Evolutionary conservation across 2,329 filamentous ascomycete species (phyloP).

Genomic region (Claviceps capensis): DNA sequence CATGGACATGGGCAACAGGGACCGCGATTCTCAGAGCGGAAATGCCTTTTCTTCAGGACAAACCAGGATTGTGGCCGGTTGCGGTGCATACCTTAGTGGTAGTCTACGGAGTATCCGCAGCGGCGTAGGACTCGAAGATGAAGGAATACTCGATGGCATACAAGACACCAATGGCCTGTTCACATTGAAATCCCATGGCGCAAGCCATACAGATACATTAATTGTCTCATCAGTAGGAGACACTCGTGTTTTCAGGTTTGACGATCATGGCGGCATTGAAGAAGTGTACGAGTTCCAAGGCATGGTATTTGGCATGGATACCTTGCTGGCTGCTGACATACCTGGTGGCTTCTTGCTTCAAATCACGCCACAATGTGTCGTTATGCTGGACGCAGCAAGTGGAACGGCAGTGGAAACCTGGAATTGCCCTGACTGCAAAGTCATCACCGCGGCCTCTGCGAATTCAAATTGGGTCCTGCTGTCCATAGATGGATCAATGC

Average conservation of each 20-base stretch:
- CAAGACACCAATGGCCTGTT: conserved; percentile 61
- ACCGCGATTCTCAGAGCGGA: conserved; percentile 57
- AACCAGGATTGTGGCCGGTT: conserved; percentile 83
- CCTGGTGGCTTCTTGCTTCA: conserved; percentile 55
- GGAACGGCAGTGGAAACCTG: conserved; percentile 44
- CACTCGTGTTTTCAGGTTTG: conserved; percentile 71
- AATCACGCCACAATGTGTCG: conserved; percentile 52
- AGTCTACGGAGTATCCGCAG: conserved; percentile 82
- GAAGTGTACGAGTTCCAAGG: conserved; percentile 69
- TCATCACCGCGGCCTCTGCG: conserved; percentile 66
- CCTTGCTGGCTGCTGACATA: conserved; percentile 57
- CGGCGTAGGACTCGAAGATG: conserved; percentile 81
- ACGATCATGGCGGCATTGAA: conserved; percentile 62
- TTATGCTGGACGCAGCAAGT: conserved; percentile 48
- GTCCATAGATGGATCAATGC: conserved; percentile 58
- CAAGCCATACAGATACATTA: conserved; percentile 50
- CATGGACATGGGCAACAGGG: conserved; percentile 87
- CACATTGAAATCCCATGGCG: conserved; percentile 40
- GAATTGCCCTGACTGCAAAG: conserved; percentile 32
- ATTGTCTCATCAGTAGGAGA: conserved; percentile 72
- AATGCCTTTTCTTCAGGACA: conserved; percentile 94
- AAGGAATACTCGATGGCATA: conserved; percentile 71
- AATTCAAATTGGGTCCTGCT: conserved; percentile 59
- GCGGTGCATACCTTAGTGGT: conserved; percentile 79
- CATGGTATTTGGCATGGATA: conserved; percentile 54